Conservation (phyloP, 208 protist genomes). For the Angomonas desouzai region DNA sequence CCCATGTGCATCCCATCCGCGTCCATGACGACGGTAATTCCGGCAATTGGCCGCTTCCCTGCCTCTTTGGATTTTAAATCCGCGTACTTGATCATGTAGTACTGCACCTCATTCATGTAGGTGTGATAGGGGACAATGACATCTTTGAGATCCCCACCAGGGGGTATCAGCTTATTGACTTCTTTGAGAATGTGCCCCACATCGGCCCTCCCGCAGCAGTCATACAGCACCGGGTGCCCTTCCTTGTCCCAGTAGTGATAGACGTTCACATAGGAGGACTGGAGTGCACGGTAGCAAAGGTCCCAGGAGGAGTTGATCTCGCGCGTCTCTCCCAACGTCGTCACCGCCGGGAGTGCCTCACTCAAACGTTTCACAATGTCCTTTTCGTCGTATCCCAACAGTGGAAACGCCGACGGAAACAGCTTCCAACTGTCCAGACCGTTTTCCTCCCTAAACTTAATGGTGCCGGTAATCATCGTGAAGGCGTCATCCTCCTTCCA, state of each 20-base stretch:
- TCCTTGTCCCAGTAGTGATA: conserved; percentile 79
- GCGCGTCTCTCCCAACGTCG: conserved; percentile 12
- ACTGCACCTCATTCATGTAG: conserved; percentile 77
- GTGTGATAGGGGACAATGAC: conserved; percentile 58
- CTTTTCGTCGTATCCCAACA: conserved; percentile 41
- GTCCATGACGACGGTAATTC: conserved; percentile 63
- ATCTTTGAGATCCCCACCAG: conserved; percentile 33
- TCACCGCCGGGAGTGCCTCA: conserved; percentile 18
- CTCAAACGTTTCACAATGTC: conserved; percentile 29
- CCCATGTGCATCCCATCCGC: conserved; percentile 52
- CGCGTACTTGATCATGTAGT: conserved; percentile 51
- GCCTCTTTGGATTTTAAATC: conserved; percentile 15
- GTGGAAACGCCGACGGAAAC: conserved; percentile 58
- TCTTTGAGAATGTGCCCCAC: conserved; percentile 37
- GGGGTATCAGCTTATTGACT: conserved; percentile 21
- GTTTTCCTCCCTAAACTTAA: conserved; percentile 39
- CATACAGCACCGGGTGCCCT: conserved; percentile 69
- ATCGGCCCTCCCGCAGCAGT: conserved; percentile 42
- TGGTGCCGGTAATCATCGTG: conserved; percentile 46
- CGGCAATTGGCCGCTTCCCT: conserved; percentile 26
- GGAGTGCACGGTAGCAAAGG: conserved; percentile 37
- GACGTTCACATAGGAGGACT: conserved; percentile 43
- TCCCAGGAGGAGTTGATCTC: conserved; percentile 24
- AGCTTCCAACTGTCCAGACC: conserved; percentile 41
- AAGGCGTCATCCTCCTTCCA: conserved; percentile 50